These are phyloP conservation scores for Anethum foeniculum DNA, from an alignment of 140 eudicot species.

Conservation along the genomic window DNA sequence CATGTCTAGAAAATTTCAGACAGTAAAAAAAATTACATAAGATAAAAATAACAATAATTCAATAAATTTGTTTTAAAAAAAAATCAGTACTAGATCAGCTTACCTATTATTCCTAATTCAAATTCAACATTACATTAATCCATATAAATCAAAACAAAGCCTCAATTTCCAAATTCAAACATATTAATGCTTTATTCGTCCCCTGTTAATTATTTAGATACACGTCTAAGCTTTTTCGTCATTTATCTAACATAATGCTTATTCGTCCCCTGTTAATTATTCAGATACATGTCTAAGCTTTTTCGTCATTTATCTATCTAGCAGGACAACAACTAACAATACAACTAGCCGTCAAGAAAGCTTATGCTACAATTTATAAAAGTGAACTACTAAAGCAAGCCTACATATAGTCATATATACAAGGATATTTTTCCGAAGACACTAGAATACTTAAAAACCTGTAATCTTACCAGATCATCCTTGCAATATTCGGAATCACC, in stretches of 20 bases:
- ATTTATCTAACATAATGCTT: neutral
- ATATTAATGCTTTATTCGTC: neutral
- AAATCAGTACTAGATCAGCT: neutral
- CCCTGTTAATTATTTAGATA: neutral
- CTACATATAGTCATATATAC: neutral
- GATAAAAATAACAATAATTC: neutral
- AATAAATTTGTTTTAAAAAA: neutral
- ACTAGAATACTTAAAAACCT: neutral
- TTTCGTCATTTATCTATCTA: neutral
- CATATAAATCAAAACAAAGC: neutral
- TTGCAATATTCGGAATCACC: conserved; percentile 5
- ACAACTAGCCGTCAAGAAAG: neutral
- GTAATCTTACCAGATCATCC: conserved; percentile 21
- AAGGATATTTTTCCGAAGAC: too few relatives aligned
- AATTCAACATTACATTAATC: neutral
- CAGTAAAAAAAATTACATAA: neutral
- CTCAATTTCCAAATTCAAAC: neutral
- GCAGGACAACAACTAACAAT: neutral
- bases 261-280: neutral
- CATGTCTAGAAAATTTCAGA: conserved; percentile 15
- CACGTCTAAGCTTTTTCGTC: neutral
- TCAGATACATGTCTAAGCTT: neutral
- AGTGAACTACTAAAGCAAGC: neutral
- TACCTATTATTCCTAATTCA: neutral
- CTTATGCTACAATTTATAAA: neutral